Conservation (phyloP, 306 rosid species). For the Gleditsia sinensis region DNA sequence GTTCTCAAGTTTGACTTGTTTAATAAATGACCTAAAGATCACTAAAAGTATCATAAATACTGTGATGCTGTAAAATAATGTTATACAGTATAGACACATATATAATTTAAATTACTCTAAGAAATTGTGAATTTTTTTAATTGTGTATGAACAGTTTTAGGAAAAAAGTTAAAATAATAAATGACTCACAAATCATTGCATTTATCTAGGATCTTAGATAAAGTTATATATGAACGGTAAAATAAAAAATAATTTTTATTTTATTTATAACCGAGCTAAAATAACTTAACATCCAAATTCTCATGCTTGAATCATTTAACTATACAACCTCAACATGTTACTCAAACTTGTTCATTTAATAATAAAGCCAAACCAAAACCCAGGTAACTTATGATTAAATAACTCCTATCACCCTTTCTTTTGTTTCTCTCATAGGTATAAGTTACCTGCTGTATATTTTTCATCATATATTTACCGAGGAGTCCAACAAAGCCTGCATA, state of each 20-base stretch:
- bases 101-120: neutral
- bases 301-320: neutral
- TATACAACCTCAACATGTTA: neutral
- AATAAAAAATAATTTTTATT: neutral
- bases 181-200: neutral
- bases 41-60: neutral
- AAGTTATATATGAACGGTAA: neutral
- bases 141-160: neutral
- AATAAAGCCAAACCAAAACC: neutral
- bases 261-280: neutral
- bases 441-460: slow-evolving; percentile 43
- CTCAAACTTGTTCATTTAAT: neutral
- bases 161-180: too few relatives aligned
- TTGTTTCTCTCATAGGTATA: neutral
- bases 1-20: neutral
- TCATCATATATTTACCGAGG: slow-evolving; percentile 41
- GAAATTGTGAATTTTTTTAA: too few relatives aligned
- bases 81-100: too few relatives aligned
- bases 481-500: slow-evolving; percentile 45
- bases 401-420: neutral
- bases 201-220: neutral
- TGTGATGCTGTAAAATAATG: neutral
- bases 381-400: neutral
- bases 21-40: neutral
- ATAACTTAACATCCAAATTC: neutral